Evolutionary conservation across 2,329 filamentous ascomycete genomes (phyloP).

Genomic region (Verticillium isaacii): DNA sequence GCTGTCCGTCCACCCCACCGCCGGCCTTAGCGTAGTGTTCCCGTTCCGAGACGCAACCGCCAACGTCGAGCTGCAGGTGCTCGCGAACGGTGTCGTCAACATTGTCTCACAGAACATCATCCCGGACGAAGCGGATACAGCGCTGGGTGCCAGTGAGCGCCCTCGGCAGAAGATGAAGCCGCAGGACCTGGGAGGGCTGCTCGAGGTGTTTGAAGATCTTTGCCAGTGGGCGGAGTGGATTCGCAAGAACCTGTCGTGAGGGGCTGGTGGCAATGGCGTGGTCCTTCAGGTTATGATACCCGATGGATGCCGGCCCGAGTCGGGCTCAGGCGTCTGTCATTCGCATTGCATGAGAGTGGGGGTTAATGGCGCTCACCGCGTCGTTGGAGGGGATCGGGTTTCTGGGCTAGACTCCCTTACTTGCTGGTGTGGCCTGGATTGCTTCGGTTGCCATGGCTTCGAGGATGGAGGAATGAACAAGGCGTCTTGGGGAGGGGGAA

Average conservation of each 20-base stretch:
- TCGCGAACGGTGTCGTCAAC: conserved; percentile 53
- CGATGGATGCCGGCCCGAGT: neutral
- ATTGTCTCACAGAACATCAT: conserved; percentile 55
- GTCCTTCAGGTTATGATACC: neutral
- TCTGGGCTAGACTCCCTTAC: neutral
- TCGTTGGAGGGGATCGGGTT: neutral
- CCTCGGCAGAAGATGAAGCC: conserved; percentile 15
- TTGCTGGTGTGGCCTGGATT: neutral
- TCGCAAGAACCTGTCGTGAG: conserved; percentile 21
- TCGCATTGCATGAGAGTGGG: neutral
- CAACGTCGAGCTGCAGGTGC: conserved; percentile 53
- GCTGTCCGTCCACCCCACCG: conserved; percentile 43
- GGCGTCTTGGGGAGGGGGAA: neutral
- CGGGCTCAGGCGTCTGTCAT: neutral
- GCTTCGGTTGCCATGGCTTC: neutral
- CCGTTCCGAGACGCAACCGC: conserved; percentile 44
- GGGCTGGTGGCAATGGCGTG: neutral
- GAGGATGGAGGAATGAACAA: neutral
- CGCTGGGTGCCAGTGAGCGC: conserved; percentile 9
- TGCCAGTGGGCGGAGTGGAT: conserved; percentile 52
- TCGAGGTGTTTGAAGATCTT: conserved; percentile 48
- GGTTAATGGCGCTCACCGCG: neutral
- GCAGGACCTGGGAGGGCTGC: conserved; percentile 36
- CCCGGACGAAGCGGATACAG: conserved; percentile 9
- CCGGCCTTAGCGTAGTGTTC: conserved; percentile 48